phyloP scores from a whole-genome alignment of 139 green algal species.

The Picochlorum sp. region DNA sequence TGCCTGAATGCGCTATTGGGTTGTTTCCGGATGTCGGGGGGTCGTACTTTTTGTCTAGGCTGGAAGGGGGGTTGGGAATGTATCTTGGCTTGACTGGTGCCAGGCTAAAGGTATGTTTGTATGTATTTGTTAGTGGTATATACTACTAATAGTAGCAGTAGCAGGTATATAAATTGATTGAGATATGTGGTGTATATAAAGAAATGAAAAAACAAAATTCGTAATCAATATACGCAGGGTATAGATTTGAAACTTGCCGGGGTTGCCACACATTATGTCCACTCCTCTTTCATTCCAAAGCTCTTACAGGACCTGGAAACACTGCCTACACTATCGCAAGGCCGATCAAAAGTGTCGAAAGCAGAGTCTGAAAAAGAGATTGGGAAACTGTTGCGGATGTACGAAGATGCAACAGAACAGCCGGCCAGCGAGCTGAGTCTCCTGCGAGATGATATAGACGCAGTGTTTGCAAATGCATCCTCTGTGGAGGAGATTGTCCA shows the following conservation, averaged over 20 bases:
- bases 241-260: slow-evolving; percentile 47
- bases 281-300: slow-evolving; percentile 31
- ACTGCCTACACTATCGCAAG: neutral
- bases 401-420: neutral
- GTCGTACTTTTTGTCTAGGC: slow-evolving; percentile 63
- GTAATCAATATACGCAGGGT: slow-evolving; percentile 26
- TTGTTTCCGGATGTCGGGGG: slow-evolving; percentile 91
- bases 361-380: too few species aligned
- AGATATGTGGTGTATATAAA: too few species aligned
- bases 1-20: slow-evolving; percentile 94
- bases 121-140: slow-evolving; percentile 28
- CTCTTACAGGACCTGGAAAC: slow-evolving; percentile 11
- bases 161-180: neutral
- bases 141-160: neutral
- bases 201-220: neutral
- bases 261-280: slow-evolving; percentile 80
- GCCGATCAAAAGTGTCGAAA: neutral
- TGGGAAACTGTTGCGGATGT: too few species aligned
- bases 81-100: slow-evolving; percentile 75
- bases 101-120: too few species aligned
- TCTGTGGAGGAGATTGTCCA: neutral
- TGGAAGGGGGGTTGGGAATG: slow-evolving; percentile 49
- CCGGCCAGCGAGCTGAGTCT: neutral
- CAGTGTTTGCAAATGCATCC: neutral
- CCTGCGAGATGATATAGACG: slow-evolving; percentile 13